These are phyloP conservation scores for Fusarium mundagurra DNA, from an alignment of 2,329 filamentous ascomycete species.

Conservation along the genomic window DNA sequence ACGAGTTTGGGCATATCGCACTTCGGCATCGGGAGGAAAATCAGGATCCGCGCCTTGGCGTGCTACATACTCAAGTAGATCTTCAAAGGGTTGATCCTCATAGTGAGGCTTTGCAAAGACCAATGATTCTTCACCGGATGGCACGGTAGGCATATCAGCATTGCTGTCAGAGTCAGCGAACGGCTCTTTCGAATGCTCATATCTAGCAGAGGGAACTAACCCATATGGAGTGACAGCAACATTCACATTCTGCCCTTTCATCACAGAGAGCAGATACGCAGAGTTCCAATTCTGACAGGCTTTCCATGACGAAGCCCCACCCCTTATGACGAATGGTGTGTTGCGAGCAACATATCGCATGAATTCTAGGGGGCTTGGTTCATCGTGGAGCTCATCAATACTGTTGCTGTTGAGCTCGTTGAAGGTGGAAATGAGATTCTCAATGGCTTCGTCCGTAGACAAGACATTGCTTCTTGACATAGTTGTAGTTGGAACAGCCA, in stretches of 20 bases:
- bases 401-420: slow-evolving; percentile 73
- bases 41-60: slow-evolving; percentile 60
- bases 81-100: slow-evolving; percentile 67
- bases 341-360: slow-evolving; percentile 81
- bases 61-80: slow-evolving; percentile 71
- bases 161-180: slow-evolving; percentile 43
- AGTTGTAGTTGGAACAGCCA: background rate
- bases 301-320: slow-evolving; percentile 70
- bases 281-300: slow-evolving; percentile 72
- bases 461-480: background rate
- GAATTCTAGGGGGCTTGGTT: slow-evolving; percentile 81
- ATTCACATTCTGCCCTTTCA: slow-evolving; percentile 70
- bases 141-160: slow-evolving; percentile 50
- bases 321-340: slow-evolving; percentile 76
- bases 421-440: slow-evolving; percentile 72
- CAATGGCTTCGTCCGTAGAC: slow-evolving; percentile 36
- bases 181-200: background rate
- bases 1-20: slow-evolving; percentile 82
- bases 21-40: slow-evolving; percentile 53
- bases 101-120: slow-evolving; percentile 80
- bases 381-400: slow-evolving; percentile 69
- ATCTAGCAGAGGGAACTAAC: slow-evolving; percentile 55
- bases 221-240: slow-evolving; percentile 81
- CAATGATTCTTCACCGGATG: slow-evolving; percentile 37
- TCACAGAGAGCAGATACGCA: slow-evolving; percentile 63